phyloP scores from a whole-genome alignment of 257 asterid genomes.

The Solanum sparsipilum region DNA sequence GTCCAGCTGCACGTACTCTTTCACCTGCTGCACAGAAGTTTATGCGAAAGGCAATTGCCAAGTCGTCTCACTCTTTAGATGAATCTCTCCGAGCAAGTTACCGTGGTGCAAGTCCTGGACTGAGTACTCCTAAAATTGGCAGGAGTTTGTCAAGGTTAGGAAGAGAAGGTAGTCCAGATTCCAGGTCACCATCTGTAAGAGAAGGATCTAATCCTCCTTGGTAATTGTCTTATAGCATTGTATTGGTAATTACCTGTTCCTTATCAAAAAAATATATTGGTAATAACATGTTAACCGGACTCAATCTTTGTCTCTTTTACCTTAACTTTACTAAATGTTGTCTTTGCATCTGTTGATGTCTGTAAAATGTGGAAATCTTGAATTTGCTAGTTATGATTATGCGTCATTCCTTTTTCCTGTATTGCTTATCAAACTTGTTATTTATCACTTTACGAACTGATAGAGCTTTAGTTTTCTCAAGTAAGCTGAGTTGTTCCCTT shows the following conservation, averaged over 20 bases:
- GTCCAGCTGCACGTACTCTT: slow-evolving; percentile 49
- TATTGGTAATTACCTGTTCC: slow-evolving; percentile 1
- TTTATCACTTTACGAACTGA: neutral
- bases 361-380: neutral
- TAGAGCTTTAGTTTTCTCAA: neutral
- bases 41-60: slow-evolving; percentile 77
- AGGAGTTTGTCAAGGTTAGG: slow-evolving; percentile 88
- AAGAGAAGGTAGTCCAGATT: slow-evolving; percentile 39
- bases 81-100: slow-evolving; percentile 91
- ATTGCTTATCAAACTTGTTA: neutral
- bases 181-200: slow-evolving; percentile 65
- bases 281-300: slow-evolving; percentile 5
- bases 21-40: slow-evolving; percentile 94
- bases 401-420: neutral
- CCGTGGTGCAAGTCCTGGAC: slow-evolving; percentile 78
- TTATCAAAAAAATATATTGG: neutral
- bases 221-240: slow-evolving; percentile 23
- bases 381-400: neutral
- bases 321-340: neutral
- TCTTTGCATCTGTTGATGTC: neutral
- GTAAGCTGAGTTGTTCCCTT: neutral
- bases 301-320: neutral
- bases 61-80: slow-evolving; percentile 70
- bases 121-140: slow-evolving; percentile 68
- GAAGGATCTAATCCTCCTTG: slow-evolving; percentile 66